Evolutionary conservation across 176 grass and related monocot genomes (phyloP), one percentile per base, ranked within the genome.

Genomic region (Zea luxurians): DNA sequence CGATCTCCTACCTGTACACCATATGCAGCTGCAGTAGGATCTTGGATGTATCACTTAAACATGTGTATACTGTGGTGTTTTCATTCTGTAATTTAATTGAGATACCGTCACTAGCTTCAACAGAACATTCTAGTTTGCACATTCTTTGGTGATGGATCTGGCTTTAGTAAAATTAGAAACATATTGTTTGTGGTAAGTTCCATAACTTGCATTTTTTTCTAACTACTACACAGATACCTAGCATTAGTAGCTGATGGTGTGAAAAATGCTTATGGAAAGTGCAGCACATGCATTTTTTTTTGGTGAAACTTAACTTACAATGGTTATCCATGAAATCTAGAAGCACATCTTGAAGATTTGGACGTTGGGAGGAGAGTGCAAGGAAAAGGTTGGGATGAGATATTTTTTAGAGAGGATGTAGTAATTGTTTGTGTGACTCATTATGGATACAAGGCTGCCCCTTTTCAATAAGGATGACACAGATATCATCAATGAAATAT

Each of bases 31-130:
- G 27, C 27, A 1, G 27, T 27, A 27, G 27, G 27, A 27, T 27
- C 27, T 27, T 27, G 27, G 27, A 27, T 27, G 27, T 27, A 27
- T 27, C 27, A 27, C 27, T 27, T 27, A 27, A 27, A 46, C 52
- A 42, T 27, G 54, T 86, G 17, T 7, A 81, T 73, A 44, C 45
- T 46, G 66, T 12, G 44, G 35, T 49, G 6, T 41, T 77, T 42
- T 73, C 7, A 2, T 64, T 17, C n/a, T 17, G 8, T 9, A n/a
- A 44, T 66, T 57, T 74, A 36, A 15, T 11, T 76, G 41, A 16
- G 38, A 73, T 54, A 20, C 12, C 2, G 36, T 38, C 15, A 59
- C 40, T 70, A 76, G 45, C 53, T 70, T 86, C 54, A 76, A 67
- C 35, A 70, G 54, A 69, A 41, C 78, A 20, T 75, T 66, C 48